Conservation (phyloP, 495 filamentous ascomycete genomes). For the Alectoria sarmentosa region DNA sequence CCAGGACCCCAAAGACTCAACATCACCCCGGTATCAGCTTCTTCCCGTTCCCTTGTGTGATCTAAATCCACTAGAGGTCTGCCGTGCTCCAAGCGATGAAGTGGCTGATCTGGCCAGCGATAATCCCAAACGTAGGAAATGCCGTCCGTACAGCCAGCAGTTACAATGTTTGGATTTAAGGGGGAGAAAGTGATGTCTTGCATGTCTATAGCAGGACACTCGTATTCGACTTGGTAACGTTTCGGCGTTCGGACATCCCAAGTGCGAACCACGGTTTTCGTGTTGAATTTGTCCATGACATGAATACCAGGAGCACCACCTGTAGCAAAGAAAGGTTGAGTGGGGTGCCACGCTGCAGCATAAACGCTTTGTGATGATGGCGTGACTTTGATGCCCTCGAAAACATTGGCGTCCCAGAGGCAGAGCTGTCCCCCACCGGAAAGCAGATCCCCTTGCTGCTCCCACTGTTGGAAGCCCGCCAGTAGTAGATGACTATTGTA, state of each 20-base stretch:
- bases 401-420: slow-evolving; percentile 55
- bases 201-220: slow-evolving; percentile 78
- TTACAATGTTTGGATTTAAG: slow-evolving; percentile 51
- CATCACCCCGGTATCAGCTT: slow-evolving; percentile 72
- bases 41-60: slow-evolving; percentile 48
- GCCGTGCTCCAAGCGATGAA: slow-evolving; percentile 67
- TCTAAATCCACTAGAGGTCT: slow-evolving; percentile 55
- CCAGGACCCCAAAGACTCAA: slow-evolving; percentile 72
- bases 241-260: slow-evolving; percentile 39
- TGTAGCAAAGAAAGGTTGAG: slow-evolving; percentile 47
- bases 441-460: slow-evolving; percentile 36
- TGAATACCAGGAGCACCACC: slow-evolving; percentile 57
- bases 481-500: slow-evolving; percentile 53
- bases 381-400: slow-evolving; percentile 37
- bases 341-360: slow-evolving; percentile 72
- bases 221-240: slow-evolving; percentile 36
- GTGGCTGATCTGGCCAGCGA: slow-evolving; percentile 45
- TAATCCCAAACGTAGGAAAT: slow-evolving; percentile 81
- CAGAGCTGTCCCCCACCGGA: slow-evolving; percentile 57
- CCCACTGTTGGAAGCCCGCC: slow-evolving; percentile 66
- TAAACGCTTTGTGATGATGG: slow-evolving; percentile 66
- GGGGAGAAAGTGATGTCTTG: slow-evolving; percentile 65
- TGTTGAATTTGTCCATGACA: slow-evolving; percentile 31
- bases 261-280: slow-evolving; percentile 43
- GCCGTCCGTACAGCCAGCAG: slow-evolving; percentile 80